These are phyloP conservation scores for Monosporascus sp. DNA, from an alignment of 2,329 filamentous ascomycete genomes.

Conservation along the genomic window DNA sequence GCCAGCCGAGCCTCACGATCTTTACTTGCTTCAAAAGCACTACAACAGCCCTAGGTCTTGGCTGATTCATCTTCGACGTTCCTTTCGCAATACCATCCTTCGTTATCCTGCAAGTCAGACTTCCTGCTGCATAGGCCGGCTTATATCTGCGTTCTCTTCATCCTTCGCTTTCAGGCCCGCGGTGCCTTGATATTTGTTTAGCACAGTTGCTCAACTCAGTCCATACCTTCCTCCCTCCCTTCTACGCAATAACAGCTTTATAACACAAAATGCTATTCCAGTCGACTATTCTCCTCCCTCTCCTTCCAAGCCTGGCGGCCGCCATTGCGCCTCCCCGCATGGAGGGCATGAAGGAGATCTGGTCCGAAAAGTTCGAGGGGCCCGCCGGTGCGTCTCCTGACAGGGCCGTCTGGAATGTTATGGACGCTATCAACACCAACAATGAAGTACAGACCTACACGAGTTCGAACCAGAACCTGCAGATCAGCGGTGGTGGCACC, in stretches of 20 bases:
- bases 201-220: background rate
- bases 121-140: background rate
- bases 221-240: background rate
- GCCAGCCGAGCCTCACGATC: background rate
- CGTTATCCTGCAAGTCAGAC: background rate
- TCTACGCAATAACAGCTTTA: background rate
- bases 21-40: background rate
- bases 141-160: background rate
- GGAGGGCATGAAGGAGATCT: slow-evolving; percentile 20
- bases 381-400: slow-evolving; percentile 19
- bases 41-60: background rate
- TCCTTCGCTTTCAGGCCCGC: background rate
- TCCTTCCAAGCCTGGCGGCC: slow-evolving; percentile 21
- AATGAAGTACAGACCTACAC: slow-evolving; percentile 48
- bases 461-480: slow-evolving; percentile 40
- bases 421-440: slow-evolving; percentile 41
- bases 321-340: slow-evolving; percentile 23
- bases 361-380: slow-evolving; percentile 24
- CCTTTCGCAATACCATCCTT: background rate
- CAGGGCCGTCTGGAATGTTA: slow-evolving; percentile 19
- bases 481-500: slow-evolving; percentile 44
- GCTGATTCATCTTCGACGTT: background rate
- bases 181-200: background rate
- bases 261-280: slow-evolving; percentile 23
- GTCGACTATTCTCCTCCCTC: slow-evolving; percentile 17